Evolutionary conservation across 768 basidiomycete species (phyloP).

Genomic region (Myochromella boudieri): DNA sequence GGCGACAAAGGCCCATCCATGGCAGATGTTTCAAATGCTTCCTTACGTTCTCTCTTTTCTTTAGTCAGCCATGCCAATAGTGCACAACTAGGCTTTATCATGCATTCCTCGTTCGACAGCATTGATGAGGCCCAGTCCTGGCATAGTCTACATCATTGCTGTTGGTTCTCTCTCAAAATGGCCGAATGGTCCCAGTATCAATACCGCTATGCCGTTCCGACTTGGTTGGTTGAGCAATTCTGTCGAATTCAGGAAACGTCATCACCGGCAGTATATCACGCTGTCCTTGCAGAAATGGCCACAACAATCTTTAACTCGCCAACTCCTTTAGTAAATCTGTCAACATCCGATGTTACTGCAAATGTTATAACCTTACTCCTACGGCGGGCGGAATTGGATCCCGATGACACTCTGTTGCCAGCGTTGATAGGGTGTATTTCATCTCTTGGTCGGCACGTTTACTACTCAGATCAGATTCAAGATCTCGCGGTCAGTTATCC

Average conservation of each 20-base stretch:
- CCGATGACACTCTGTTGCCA: slow-evolving; percentile 64
- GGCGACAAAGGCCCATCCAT: slow-evolving; percentile 83
- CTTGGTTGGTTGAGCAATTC: slow-evolving; percentile 78
- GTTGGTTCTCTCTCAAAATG: slow-evolving; percentile 76
- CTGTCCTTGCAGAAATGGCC: slow-evolving; percentile 73
- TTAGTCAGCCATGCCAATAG: slow-evolving; percentile 78
- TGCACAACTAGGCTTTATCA: slow-evolving; percentile 66
- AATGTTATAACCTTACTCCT: slow-evolving; percentile 75
- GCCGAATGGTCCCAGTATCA: slow-evolving; percentile 93
- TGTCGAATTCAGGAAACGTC: slow-evolving; percentile 58
- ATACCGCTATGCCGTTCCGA: slow-evolving; percentile 88
- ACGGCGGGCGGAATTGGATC: slow-evolving; percentile 62
- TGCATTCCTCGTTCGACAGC: slow-evolving; percentile 71
- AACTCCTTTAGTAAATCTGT: slow-evolving; percentile 83
- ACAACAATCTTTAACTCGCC: slow-evolving; percentile 81
- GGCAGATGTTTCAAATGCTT: slow-evolving; percentile 72
- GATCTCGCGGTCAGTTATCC: slow-evolving; percentile 64
- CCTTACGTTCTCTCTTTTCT: slow-evolving; percentile 68
- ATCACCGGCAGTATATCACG: slow-evolving; percentile 48
- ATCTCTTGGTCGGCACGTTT: slow-evolving; percentile 86
- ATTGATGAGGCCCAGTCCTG: slow-evolving; percentile 65
- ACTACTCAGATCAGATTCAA: slow-evolving; percentile 95
- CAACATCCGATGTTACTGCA: slow-evolving; percentile 85
- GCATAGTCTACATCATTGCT: slow-evolving; percentile 67
- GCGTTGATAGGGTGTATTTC: slow-evolving; percentile 74